Base-by-base conservation (phyloP, 495 filamentous ascomycete genomes). In the Neurospora tetraspora region DNA sequence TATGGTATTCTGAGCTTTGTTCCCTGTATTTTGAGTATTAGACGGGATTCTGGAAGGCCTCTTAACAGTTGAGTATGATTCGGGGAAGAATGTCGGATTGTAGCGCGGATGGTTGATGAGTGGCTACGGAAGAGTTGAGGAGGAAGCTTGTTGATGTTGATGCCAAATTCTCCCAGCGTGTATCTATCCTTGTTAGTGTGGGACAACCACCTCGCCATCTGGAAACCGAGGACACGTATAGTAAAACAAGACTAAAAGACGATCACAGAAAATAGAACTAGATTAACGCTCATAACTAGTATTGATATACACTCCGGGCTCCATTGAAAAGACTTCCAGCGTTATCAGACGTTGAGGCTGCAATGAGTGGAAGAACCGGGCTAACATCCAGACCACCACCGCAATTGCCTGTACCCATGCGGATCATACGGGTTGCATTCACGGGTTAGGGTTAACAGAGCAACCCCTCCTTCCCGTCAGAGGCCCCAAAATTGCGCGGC, bases 231-330 rank as follows among this genome's bases (percentile, higher is more conserved):
- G 10, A 27, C 2, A 27, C 20, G 45, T 3, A 6, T 0, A 14
- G 11, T 53, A 14, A 27, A 23, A 5, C 4, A 23, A 2, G 1
- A 20, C 20, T 14, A 53, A 23, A 14, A 3, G 11, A 1, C 20
- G 7, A 27, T 2, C 10, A 12, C 0, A 7, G 0, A 0, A 6
- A 2, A 27, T 1, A 1, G 27, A 1, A 7, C 0, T 14, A 6
- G n/a, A 2, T 14, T 7, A 53, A 27, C 1, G 0, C 1, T 27
- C 10, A 27, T 43, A 27, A 7, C 5, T 7, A 34, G 34, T 34
- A 6, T 12, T 14, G 10, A 27, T 14, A 3, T 7, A 53, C 11
- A 27, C 47, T 53, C 2, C 11, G 11, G 47, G 11, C 0, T 53
- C 5, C 9, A 23, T 53, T 53, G 0, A 20, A 53, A 1, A 20